Evolutionary conservation across 2,329 filamentous ascomycete genomes (phyloP).

Genomic region (Neodidymelliopsis sp.): DNA sequence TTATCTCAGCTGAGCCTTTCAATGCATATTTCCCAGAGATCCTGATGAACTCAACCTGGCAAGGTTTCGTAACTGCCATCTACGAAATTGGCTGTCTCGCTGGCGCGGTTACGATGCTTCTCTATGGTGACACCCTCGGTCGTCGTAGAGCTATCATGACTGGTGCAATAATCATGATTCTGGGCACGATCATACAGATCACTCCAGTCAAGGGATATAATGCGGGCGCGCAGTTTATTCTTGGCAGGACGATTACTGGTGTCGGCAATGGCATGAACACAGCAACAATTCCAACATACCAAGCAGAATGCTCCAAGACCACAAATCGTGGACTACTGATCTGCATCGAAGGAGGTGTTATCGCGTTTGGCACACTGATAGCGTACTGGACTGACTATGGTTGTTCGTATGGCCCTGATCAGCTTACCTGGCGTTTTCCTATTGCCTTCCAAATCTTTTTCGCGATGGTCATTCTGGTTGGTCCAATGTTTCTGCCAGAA

Average conservation of each 20-base stretch:
- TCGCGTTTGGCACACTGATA: slow-evolving; percentile 60
- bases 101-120: slow-evolving; percentile 50
- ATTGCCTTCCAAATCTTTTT: slow-evolving; percentile 63
- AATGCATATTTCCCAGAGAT: slow-evolving; percentile 51
- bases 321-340: slow-evolving; percentile 68
- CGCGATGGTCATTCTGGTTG: slow-evolving; percentile 59
- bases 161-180: slow-evolving; percentile 53
- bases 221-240: slow-evolving; percentile 59
- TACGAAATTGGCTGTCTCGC: slow-evolving; percentile 61
- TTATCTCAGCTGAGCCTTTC: slow-evolving; percentile 46
- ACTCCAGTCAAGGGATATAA: slow-evolving; percentile 42
- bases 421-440: slow-evolving; percentile 59
- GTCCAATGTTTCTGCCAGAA: slow-evolving; percentile 69
- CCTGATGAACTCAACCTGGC: slow-evolving; percentile 54
- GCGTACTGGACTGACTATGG: slow-evolving; percentile 58
- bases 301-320: slow-evolving; percentile 61
- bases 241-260: slow-evolving; percentile 60
- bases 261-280: slow-evolving; percentile 65
- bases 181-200: slow-evolving; percentile 53
- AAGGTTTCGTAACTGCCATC: slow-evolving; percentile 60
- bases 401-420: slow-evolving; percentile 40
- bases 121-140: slow-evolving; percentile 52
- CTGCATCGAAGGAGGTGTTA: slow-evolving; percentile 64
- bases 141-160: slow-evolving; percentile 54
- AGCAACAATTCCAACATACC: slow-evolving; percentile 62